Evolutionary conservation across 169 alveolate species (phyloP).

Genomic region (Plasmodium falciparum): DNA sequence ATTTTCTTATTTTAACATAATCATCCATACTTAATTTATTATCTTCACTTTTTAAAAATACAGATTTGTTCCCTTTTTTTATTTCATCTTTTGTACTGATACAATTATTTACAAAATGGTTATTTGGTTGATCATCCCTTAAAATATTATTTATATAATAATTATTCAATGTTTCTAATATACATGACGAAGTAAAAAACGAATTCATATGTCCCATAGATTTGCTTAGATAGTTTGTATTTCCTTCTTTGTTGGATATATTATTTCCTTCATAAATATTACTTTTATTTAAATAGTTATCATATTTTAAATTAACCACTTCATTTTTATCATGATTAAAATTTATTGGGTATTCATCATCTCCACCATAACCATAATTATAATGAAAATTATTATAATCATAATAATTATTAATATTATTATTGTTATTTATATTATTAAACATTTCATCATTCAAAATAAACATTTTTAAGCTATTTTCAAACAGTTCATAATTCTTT

Average conservation of each 20-base stretch:
- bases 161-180: background rate
- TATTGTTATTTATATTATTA: background rate
- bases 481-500: background rate
- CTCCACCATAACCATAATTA: background rate
- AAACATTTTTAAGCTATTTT: background rate
- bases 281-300: background rate
- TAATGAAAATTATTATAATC: background rate
- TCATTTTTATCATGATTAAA: background rate
- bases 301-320: background rate
- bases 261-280: background rate
- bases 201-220: background rate
- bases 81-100: constrained; percentile 3
- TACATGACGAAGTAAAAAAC: background rate
- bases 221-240: background rate
- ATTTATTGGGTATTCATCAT: background rate
- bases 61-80: constrained; percentile 27
- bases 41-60: constrained; percentile 2
- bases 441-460: background rate
- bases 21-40: constrained; percentile 26
- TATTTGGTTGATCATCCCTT: background rate
- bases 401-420: background rate
- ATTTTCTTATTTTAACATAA: constrained; percentile 13
- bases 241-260: background rate
- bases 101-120: background rate
- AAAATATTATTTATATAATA: background rate